Percentiles rank a stretch among this genome's conserved stretches.
Evolutionary conservation across 202 grass and related monocot species (phyloP).

Genomic region (Schoenoplectus tabernaemontani): DNA sequence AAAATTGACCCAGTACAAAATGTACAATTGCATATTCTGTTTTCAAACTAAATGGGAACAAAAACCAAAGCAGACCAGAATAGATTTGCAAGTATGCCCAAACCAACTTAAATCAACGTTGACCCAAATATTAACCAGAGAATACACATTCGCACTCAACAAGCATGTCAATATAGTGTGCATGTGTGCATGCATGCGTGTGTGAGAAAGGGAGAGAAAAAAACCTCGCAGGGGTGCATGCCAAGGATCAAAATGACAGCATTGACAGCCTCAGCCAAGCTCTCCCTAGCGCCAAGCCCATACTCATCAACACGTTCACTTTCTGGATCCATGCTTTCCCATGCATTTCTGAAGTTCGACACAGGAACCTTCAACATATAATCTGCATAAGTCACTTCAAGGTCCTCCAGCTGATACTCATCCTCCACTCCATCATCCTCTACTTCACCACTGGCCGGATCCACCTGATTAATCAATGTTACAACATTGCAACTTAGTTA

Average conservation of each 20-base stretch:
- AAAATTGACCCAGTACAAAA: not conserved
- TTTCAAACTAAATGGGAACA: not conserved
- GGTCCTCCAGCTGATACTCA: conserved; percentile 91
- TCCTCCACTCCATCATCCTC: conserved; percentile 98
- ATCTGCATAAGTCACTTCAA: conserved; percentile 79
- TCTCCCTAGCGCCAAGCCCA: conserved; percentile 81
- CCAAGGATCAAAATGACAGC: conserved; percentile 84
- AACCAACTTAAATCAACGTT: not conserved
- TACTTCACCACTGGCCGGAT: conserved; percentile 64
- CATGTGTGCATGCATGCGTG: too few relatives aligned
- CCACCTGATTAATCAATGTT: conserved; percentile 48
- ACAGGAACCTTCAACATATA: conserved; percentile 92
- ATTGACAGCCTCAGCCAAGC: conserved; percentile 69
- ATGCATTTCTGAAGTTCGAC: conserved; percentile 92
- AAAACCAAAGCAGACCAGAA: not conserved
- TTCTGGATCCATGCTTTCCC: conserved; percentile 87
- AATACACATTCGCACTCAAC: not conserved
- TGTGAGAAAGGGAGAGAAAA: not conserved
- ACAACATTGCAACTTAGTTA: not conserved
- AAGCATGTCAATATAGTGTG: not conserved
- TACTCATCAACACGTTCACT: conserved; percentile 83
- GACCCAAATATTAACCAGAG: not conserved
- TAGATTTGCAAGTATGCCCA: not conserved
- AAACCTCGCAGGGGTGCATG: conserved; percentile 94
- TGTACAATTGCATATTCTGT: not conserved